Percentiles rank a stretch among this genome's conserved stretches.
These are phyloP conservation scores for Solanum corneliomulleri DNA, from an alignment of 257 asterid genomes.

Conservation along the genomic window DNA sequence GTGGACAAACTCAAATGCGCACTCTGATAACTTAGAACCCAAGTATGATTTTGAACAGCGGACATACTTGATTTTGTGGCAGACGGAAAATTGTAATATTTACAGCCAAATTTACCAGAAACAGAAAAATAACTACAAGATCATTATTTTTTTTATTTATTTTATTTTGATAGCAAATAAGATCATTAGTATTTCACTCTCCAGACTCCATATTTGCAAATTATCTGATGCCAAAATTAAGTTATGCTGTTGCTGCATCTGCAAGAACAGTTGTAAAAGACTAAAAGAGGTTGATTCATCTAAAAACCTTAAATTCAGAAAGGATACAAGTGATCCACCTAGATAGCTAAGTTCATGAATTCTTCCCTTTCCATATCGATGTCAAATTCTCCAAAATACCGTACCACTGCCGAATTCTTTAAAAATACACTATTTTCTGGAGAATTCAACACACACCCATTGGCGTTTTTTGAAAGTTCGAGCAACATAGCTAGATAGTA, in stretches of 20 bases:
- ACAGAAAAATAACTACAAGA: not conserved
- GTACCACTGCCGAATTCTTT: not conserved
- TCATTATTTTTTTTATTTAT: too few species aligned
- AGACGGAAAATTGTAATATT: not conserved
- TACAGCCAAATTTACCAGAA: not conserved
- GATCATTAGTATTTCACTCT: not conserved
- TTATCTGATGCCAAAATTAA: not conserved
- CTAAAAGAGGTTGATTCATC: not conserved
- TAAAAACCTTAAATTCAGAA: not conserved
- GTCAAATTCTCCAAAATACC: not conserved
- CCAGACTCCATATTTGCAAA: not conserved
- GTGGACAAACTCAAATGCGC: not conserved
- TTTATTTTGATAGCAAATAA: not conserved
- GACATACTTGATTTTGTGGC: not conserved
- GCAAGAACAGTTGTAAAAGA: not conserved
- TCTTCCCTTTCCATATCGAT: too few species aligned
- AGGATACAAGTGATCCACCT: not conserved
- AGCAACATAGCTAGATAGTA: not conserved
- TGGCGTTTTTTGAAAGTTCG: not conserved
- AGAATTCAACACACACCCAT: not conserved
- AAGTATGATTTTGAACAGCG: not conserved
- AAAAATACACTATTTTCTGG: not conserved
- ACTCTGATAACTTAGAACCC: not conserved
- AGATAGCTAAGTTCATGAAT: not conserved
- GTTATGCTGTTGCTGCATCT: not conserved